Percentiles rank a stretch among this genome's conserved stretches.
phyloP scores from a whole-genome alignment of 2,329 filamentous ascomycete species.

The Exophiala sideris region DNA sequence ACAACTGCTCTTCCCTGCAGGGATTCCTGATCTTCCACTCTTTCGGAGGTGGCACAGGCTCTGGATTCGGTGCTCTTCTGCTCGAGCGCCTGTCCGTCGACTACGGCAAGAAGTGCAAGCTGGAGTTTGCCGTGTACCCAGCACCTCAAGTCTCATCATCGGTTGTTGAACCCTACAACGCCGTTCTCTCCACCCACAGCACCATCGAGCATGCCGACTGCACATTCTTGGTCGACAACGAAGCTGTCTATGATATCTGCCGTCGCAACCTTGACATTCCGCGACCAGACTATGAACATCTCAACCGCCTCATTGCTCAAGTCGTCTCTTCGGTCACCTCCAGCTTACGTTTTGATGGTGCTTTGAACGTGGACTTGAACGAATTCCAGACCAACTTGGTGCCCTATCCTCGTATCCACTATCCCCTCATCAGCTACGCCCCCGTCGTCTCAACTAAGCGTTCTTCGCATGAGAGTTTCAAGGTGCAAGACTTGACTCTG shows the following conservation, averaged over 20 bases:
- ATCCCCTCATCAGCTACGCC: conserved; percentile 63
- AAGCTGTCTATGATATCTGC: conserved; percentile 67
- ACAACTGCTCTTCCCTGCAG: conserved; percentile 64
- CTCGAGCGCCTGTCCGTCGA: conserved; percentile 62
- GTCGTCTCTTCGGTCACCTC: conserved; percentile 66
- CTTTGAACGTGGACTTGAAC: conserved; percentile 65
- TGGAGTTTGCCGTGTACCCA: conserved; percentile 65
- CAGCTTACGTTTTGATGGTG: conserved; percentile 62
- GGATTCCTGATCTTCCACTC: conserved; percentile 68
- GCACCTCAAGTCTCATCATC: conserved; percentile 62
- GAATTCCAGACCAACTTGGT: conserved; percentile 70
- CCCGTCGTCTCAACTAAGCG: conserved; percentile 65
- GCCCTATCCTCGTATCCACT: conserved; percentile 65
- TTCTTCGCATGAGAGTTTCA: conserved; percentile 84
- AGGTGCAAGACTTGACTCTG: conserved; percentile 69
- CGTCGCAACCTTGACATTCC: conserved; percentile 62
- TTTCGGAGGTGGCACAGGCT: conserved; percentile 65
- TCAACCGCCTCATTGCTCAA: conserved; percentile 65
- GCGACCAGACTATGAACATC: conserved; percentile 61
- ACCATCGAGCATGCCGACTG: conserved; percentile 67
- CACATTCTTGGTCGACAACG: conserved; percentile 66
- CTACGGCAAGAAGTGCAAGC: conserved; percentile 67
- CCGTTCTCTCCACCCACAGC: conserved; percentile 54
- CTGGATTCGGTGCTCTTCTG: conserved; percentile 63
- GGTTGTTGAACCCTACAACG: conserved; percentile 68